Evolutionary conservation across 768 basidiomycete genomes (phyloP).

Genomic region (Phanerochaete carnosa): DNA sequence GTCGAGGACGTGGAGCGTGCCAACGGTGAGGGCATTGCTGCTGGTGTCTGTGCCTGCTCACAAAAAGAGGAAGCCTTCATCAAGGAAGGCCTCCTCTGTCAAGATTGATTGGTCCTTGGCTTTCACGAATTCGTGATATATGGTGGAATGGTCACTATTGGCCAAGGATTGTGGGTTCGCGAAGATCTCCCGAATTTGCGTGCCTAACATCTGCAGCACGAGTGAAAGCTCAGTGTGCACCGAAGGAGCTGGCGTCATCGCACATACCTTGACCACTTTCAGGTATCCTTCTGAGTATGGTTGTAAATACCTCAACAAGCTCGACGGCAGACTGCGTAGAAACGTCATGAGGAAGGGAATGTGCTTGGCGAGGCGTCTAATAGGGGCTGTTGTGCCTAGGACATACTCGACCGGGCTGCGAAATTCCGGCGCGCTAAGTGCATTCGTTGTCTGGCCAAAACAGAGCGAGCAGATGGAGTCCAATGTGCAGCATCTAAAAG

Average conservation of each 20-base stretch:
- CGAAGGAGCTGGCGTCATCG: conserved; percentile 5
- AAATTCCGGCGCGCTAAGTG: conserved; percentile 32
- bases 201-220: conserved; percentile 9
- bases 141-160: conserved; percentile 30
- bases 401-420: conserved; percentile 31
- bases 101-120: conserved; percentile 1
- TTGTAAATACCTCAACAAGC: neutral
- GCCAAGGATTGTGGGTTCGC: conserved; percentile 22
- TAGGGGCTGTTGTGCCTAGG: conserved; percentile 27
- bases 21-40: conserved; percentile 36
- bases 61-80: conserved; percentile 23
- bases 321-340: neutral
- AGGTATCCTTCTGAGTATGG: neutral
- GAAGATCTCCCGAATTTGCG: conserved; percentile 17
- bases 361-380: conserved; percentile 12
- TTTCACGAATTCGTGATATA: conserved; percentile 32
- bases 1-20: conserved; percentile 33
- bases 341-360: neutral
- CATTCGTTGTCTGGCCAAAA: conserved; percentile 31
- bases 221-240: too few species aligned
- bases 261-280: neutral
- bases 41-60: conserved; percentile 45
- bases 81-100: conserved; percentile 9
- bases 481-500: neutral
- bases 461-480: conserved; percentile 37